Conservation (phyloP, 2,329 filamentous ascomycete genomes). For the Exutisphaerella laricina region DNA sequence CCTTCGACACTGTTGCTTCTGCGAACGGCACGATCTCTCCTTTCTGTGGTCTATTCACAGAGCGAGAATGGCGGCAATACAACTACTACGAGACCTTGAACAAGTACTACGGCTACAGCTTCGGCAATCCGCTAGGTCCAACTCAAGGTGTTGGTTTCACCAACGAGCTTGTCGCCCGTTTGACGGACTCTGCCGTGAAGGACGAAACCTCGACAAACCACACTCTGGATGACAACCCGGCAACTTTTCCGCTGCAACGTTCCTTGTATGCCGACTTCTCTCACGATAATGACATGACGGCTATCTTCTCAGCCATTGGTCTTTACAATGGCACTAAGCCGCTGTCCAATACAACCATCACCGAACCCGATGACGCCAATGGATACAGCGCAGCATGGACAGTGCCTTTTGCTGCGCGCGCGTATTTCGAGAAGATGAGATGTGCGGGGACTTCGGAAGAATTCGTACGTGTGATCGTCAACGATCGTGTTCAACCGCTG, state of each 20-base stretch:
- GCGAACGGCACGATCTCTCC: conserved; percentile 52
- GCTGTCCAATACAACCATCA: conserved; percentile 41
- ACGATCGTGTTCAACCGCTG: conserved; percentile 73
- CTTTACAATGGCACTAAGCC: conserved; percentile 63
- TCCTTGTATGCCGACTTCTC: conserved; percentile 82
- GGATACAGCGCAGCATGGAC: conserved; percentile 73
- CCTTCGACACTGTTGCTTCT: conserved; percentile 72
- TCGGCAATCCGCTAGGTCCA: conserved; percentile 70
- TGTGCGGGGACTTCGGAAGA: conserved; percentile 60
- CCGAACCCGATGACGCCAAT: conserved; percentile 49
- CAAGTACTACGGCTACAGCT: conserved; percentile 79
- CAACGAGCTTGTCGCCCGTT: conserved; percentile 78
- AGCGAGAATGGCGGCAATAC: conserved; percentile 74
- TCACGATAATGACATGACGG: conserved; percentile 83
- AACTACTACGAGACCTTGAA: conserved; percentile 74
- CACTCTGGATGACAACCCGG: conserved; percentile 62
- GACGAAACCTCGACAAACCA: conserved; percentile 72
- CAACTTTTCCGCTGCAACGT: conserved; percentile 65
- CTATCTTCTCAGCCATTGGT: conserved; percentile 69
- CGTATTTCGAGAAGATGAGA: conserved; percentile 83
- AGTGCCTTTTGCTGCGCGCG: conserved; percentile 73
- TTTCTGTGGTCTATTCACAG: conserved; percentile 72
- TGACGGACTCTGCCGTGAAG: conserved; percentile 62
- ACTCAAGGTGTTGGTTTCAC: conserved; percentile 83
- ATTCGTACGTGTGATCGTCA: conserved; percentile 72